Evolutionary conservation across 495 filamentous ascomycete species (phyloP).

Genomic region (Aspergillus sparsus): DNA sequence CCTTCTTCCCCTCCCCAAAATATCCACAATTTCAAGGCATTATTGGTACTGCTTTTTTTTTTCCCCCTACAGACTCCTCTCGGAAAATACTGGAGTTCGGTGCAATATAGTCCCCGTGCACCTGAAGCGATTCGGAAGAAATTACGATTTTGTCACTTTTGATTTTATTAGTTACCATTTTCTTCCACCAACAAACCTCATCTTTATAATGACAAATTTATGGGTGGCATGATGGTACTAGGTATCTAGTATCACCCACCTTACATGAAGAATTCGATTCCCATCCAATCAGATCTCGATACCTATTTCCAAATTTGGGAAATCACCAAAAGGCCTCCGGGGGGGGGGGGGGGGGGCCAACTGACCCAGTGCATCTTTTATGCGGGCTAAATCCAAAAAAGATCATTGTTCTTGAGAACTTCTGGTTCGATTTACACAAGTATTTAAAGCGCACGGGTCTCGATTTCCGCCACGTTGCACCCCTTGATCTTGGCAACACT

Average conservation of each 20-base stretch:
- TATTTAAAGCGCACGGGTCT: conserved; percentile 22
- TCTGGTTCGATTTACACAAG: conserved; percentile 6
- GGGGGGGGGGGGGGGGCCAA: conserved; percentile 10
- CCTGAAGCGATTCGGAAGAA: neutral
- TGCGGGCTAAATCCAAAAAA: conserved; percentile 9
- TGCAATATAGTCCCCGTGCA: conserved; percentile 7
- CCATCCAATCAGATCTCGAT: conserved; percentile 8
- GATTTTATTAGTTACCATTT: too few species aligned
- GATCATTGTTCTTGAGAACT: neutral
- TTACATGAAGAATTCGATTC: conserved; percentile 19
- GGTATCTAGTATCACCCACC: conserved; percentile 19
- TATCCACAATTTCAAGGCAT: neutral
- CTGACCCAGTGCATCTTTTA: conserved; percentile 19
- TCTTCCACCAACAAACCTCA: neutral
- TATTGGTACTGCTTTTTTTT: too few species aligned
- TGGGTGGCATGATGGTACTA: conserved; percentile 2
- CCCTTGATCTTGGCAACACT: conserved; percentile 33
- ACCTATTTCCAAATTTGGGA: conserved; percentile 18
- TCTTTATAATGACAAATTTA: conserved; percentile 13
- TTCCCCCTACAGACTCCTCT: too few species aligned
- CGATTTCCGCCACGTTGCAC: conserved; percentile 30
- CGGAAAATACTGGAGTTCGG: conserved; percentile 4
- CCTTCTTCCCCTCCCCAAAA: neutral
- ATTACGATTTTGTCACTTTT: too few species aligned
- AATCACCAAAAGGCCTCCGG: neutral